Conservation (phyloP, 495 filamentous ascomycete genomes). For the Symbiotaphrina buchneri region DNA sequence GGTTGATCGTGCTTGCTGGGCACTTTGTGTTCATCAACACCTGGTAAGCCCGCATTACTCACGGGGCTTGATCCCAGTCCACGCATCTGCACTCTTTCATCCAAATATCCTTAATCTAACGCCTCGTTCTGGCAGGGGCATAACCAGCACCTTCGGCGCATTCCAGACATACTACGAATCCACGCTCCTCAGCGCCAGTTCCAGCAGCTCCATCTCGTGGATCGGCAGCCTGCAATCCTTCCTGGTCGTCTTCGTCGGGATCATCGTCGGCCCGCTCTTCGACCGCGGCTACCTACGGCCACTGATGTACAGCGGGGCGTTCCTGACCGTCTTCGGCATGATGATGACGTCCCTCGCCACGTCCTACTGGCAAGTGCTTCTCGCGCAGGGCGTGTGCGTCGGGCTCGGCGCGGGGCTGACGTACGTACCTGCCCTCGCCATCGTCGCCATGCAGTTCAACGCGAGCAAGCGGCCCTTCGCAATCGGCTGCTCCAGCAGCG, state of each 20-base stretch:
- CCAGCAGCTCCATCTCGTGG: slow-evolving; percentile 46
- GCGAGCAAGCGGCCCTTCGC: slow-evolving; percentile 27
- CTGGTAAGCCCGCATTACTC: too few relatives aligned
- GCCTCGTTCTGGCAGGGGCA: slow-evolving; percentile 11
- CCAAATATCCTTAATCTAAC: not conserved
- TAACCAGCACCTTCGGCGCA: slow-evolving; percentile 42
- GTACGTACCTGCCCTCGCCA: slow-evolving; percentile 33
- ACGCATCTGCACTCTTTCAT: too few relatives aligned
- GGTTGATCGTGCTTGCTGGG: slow-evolving; percentile 24
- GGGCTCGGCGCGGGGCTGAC: slow-evolving; percentile 22
- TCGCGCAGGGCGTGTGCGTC: slow-evolving; percentile 30
- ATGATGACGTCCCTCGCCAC: slow-evolving; percentile 44
- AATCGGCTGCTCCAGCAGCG: slow-evolving; percentile 31
- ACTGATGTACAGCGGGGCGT: slow-evolving; percentile 27
- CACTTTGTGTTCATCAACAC: slow-evolving; percentile 32
- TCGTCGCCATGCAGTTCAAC: slow-evolving; percentile 34
- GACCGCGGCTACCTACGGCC: slow-evolving; percentile 41
- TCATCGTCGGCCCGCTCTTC: slow-evolving; percentile 46
- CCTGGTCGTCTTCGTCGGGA: slow-evolving; percentile 37
- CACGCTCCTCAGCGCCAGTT: slow-evolving; percentile 19
- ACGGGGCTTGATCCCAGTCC: too few relatives aligned
- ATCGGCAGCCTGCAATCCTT: slow-evolving; percentile 50
- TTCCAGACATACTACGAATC: slow-evolving; percentile 43
- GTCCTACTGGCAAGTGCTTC: slow-evolving; percentile 34
- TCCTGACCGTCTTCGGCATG: slow-evolving; percentile 41